These are phyloP conservation scores for Solanum neorickii DNA, from an alignment of 257 asterid genomes.

Conservation along the genomic window DNA sequence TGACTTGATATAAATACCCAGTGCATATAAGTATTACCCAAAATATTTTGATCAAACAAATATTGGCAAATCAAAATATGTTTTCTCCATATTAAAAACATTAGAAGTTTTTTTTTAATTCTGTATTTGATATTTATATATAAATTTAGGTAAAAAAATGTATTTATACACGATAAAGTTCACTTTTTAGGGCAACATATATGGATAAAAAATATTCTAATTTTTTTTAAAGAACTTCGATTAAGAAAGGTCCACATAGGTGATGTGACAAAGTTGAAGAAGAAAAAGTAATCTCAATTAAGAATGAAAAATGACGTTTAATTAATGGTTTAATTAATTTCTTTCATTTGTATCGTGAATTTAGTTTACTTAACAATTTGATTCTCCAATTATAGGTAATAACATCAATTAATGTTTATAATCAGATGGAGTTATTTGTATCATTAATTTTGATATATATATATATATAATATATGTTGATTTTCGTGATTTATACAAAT, in stretches of 20 bases:
- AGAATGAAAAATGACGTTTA: background rate
- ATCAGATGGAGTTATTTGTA: background rate
- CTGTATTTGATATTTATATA: background rate
- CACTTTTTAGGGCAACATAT: background rate
- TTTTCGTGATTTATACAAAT: background rate
- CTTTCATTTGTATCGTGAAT: background rate
- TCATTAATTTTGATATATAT: background rate
- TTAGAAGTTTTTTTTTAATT: rapidly evolving
- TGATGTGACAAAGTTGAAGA: background rate
- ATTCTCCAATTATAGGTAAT: background rate
- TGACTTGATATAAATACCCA: rapidly evolving
- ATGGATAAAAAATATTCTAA: background rate
- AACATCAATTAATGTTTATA: background rate
- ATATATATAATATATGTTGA: background rate
- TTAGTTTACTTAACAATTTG: background rate
- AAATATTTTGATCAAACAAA: background rate
- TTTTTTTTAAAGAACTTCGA: no score
- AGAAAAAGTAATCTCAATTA: background rate
- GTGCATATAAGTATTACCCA: no score
- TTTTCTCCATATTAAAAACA: background rate
- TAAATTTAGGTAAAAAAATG: background rate
- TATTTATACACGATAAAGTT: background rate
- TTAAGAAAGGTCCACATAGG: background rate
- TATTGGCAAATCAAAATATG: background rate
- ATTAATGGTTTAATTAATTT: background rate